Conservation (phyloP, 768 basidiomycete species). For the Sporobolomyces roseus region DNA sequence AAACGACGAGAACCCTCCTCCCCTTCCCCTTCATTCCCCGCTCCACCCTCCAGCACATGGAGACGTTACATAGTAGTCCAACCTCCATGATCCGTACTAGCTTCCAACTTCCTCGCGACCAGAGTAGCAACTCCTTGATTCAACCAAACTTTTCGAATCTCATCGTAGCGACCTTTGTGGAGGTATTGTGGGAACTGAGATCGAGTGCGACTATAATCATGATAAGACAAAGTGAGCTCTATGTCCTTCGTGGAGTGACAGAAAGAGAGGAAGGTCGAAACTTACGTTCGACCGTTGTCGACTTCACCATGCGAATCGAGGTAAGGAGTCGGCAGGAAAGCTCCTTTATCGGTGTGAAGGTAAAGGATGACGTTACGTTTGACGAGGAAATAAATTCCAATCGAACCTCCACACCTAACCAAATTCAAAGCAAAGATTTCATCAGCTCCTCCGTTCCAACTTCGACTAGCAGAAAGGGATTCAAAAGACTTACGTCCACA, state of each 20-base stretch:
- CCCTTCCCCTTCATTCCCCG: not conserved
- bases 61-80: constrained; percentile 21
- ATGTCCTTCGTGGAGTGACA: constrained; percentile 37
- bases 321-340: constrained; percentile 82
- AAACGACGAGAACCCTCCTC: not conserved
- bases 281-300: constrained; percentile 81
- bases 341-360: constrained; percentile 81
- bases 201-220: constrained; percentile 18
- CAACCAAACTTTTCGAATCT: constrained; percentile 84
- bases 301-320: constrained; percentile 91
- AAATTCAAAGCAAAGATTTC: not conserved
- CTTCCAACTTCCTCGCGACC: constrained; percentile 82
- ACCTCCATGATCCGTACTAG: constrained; percentile 46
- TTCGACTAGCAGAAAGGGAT: not conserved
- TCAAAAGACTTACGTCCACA: constrained; percentile 70
- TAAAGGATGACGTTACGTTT: constrained; percentile 87
- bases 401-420: constrained; percentile 76
- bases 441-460: no score
- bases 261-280: not conserved
- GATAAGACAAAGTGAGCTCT: not conserved
- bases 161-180: constrained; percentile 81
- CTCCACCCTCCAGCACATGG: not conserved
- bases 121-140: constrained; percentile 82
- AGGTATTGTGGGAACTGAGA: constrained; percentile 64
- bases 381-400: constrained; percentile 85